Conservation (phyloP, 2,329 filamentous ascomycete genomes). For the Colletotrichum shisoi region DNA sequence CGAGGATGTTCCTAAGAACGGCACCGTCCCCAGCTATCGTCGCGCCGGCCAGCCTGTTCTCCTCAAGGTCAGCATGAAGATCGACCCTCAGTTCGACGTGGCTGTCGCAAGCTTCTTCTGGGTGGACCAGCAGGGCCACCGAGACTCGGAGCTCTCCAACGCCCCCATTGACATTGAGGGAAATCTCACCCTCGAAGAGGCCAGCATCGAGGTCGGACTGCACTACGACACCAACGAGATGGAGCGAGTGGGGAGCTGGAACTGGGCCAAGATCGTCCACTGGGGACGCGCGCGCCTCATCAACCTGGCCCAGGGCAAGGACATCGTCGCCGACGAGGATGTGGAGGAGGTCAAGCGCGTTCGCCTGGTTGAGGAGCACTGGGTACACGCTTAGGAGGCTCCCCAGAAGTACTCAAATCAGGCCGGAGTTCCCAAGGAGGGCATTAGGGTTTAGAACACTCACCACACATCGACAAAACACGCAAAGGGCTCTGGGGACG, state of each 20-base stretch:
- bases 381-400: constrained; percentile 4
- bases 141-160: constrained; percentile 3
- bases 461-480: background rate
- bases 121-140: constrained; percentile 28
- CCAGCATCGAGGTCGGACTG: constrained; percentile 6
- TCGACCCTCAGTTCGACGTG: background rate
- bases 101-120: constrained; percentile 22
- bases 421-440: background rate
- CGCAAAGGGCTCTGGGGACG: too few species aligned
- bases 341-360: constrained; percentile 16
- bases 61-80: constrained; percentile 23
- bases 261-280: constrained; percentile 21
- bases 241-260: constrained; percentile 25
- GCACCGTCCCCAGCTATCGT: constrained; percentile 12
- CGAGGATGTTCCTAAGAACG: constrained; percentile 20
- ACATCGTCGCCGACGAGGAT: background rate
- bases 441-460: background rate
- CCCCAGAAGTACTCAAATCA: background rate
- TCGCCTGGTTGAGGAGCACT: constrained; percentile 18
- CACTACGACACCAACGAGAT: constrained; percentile 28
- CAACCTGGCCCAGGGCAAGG: background rate
- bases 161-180: constrained; percentile 20
- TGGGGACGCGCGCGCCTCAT: constrained; percentile 30
- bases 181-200: constrained; percentile 1
- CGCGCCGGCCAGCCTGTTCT: constrained; percentile 20